A percentile compares a stretch with the other conserved stretches of the same genome.
These are phyloP conservation scores for Fraxinus platypoda DNA, from an alignment of 305 asterid genomes.

Conservation along the genomic window DNA sequence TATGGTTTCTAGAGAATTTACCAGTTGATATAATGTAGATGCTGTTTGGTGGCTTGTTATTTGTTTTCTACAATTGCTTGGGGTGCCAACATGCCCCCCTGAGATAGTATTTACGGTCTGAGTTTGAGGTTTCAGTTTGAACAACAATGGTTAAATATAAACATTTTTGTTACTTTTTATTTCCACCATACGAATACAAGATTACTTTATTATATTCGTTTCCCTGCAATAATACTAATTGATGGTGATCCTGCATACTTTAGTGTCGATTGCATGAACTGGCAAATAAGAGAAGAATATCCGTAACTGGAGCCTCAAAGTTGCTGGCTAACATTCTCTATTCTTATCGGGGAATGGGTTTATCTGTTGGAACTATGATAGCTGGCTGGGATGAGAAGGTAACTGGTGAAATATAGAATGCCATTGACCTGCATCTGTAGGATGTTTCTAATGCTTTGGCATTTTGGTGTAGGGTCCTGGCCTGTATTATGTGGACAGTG, in stretches of 20 bases:
- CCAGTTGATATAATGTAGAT: background rate
- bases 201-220: background rate
- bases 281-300: slow-evolving; percentile 45
- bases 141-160: background rate
- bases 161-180: background rate
- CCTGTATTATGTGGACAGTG: slow-evolving; percentile 45
- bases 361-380: slow-evolving; percentile 96
- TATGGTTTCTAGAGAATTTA: background rate
- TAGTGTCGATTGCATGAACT: slow-evolving; percentile 87
- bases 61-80: background rate
- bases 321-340: slow-evolving; percentile 83
- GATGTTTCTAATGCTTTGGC: background rate
- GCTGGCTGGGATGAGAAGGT: slow-evolving; percentile 99
- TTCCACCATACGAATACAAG: background rate
- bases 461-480: slow-evolving; percentile 64
- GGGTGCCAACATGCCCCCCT: background rate
- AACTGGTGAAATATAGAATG: slow-evolving; percentile 7
- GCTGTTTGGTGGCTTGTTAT: background rate
- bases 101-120: background rate
- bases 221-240: background rate
- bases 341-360: slow-evolving; percentile 94
- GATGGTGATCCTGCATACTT: slow-evolving; percentile 5
- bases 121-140: background rate
- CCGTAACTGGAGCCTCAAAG: slow-evolving; percentile 95
- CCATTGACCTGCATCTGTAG: background rate